Evolutionary conservation across 176 grass and related monocot genomes (phyloP).

Genomic region (Aechmea fasciata): DNA sequence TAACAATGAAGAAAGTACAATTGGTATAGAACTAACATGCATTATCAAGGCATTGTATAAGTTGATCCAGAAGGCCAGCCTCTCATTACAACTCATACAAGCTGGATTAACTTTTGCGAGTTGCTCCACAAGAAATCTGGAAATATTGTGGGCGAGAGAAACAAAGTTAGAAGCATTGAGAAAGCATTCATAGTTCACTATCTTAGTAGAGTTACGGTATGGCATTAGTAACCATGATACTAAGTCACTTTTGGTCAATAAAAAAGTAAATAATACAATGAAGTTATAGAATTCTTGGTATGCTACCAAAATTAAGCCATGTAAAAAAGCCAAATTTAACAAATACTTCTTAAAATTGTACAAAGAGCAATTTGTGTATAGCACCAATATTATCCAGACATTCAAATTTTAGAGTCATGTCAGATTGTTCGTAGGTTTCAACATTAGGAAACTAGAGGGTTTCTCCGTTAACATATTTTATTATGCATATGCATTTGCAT

Average conservation of each 20-base stretch:
- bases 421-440: no score
- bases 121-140: conserved; percentile 92
- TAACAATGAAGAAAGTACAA: neutral
- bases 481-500: no score
- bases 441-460: no score
- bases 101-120: conserved; percentile 70
- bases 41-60: conserved; percentile 96
- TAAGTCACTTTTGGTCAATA: neutral
- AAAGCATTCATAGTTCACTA: neutral
- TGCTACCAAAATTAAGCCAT: neutral
- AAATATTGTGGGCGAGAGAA: neutral
- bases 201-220: neutral
- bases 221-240: neutral
- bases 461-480: no score
- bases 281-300: neutral
- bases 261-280: conserved; percentile 15
- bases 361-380: neutral
- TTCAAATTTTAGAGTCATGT: no score
- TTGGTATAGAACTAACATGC: conserved; percentile 74
- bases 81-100: conserved; percentile 52
- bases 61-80: conserved; percentile 97
- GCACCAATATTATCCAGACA: neutral
- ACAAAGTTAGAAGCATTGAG: neutral
- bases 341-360: conserved; percentile 4
- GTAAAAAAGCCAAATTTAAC: neutral